A percentile compares a stretch with the other conserved stretches of the same genome.
Evolutionary conservation across 2,329 filamentous ascomycete genomes (phyloP).

Genomic region (Shiraia sp.): DNA sequence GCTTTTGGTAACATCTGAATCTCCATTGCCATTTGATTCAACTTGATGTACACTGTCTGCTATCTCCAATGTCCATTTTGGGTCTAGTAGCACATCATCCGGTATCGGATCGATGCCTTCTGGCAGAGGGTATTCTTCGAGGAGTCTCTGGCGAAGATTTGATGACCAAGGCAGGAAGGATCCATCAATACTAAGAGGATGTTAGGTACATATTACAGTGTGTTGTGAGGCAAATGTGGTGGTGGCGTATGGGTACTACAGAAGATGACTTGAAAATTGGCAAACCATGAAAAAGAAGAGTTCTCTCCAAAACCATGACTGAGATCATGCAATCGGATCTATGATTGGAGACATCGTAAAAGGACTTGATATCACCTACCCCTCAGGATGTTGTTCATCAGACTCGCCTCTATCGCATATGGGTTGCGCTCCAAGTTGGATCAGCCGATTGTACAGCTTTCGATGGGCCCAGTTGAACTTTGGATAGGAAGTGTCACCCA

Average conservation of each 20-base stretch:
- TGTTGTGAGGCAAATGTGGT: too few relatives aligned
- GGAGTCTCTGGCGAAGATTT: slow-evolving; percentile 67
- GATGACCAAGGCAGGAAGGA: slow-evolving; percentile 78
- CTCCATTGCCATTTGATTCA: not conserved
- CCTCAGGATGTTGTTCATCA: slow-evolving; percentile 91
- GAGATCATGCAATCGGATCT: too few relatives aligned
- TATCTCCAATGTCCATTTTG: slow-evolving; percentile 67
- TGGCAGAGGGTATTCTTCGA: slow-evolving; percentile 71
- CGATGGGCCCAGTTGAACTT: slow-evolving; percentile 95
- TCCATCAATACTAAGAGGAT: slow-evolving; percentile 69
- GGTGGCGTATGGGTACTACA: too few relatives aligned
- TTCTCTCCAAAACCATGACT: too few relatives aligned
- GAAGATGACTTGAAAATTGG: too few relatives aligned
- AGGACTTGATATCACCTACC: slow-evolving; percentile 57
- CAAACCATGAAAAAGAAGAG: too few relatives aligned
- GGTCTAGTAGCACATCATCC: slow-evolving; percentile 72
- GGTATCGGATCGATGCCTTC: slow-evolving; percentile 70
- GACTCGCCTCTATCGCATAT: slow-evolving; percentile 81
- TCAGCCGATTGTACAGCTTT: slow-evolving; percentile 81
- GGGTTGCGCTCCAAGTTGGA: slow-evolving; percentile 79
- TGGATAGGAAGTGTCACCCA: slow-evolving; percentile 92
- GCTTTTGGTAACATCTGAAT: not conserved
- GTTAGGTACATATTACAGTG: not conserved
- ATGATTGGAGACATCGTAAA: too few relatives aligned
- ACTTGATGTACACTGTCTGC: slow-evolving; percentile 19